Base-by-base conservation (phyloP, 108 stramenopile species). In the Cyclotella sp. region DNA sequence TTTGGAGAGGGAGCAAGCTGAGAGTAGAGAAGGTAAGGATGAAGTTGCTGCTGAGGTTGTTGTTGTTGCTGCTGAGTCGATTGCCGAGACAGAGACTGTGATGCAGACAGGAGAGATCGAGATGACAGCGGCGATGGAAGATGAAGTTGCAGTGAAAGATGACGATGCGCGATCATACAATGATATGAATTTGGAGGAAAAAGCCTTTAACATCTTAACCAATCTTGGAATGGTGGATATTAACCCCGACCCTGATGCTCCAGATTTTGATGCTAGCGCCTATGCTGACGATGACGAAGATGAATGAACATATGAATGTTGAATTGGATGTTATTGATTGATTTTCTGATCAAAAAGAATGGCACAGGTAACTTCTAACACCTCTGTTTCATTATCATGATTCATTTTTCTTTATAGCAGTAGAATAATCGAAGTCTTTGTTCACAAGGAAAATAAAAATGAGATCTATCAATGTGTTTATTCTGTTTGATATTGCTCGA, bases 1-100 rank as follows among this genome's bases (percentile, higher is more conserved):
- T 30, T 68, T 92, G 54, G 84, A 82, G 42, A 49, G 90, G 62
- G 95, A 93, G 68, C 42, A 87, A 49, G 60, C 68, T 65, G 45
- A 41, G 29, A 44, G 40, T 43, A 54, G 49, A 43, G 63, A 67
- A 66, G 78, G 58, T 72, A 60, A 70, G 70, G 46, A 61, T 19
- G 24, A 61, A 44, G 58, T 40, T 26, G 59, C 40, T 44, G 78
- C 51, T 42, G 59, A 69, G 22, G 60, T 19, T 45, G 30, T 59
- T 44, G 62, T 24, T 30, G 65, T 1, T 63, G 62, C 62, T 27
- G 34, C 34, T 34, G 34, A 34, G 34, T n/a, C 40, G n/a, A 26
- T 26, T 1, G 34, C 28, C 3, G 29, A 42, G 24, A 54, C 40
- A 22, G 68, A 55, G 26, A 27, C 61, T 63, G 65, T 51, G 16